phyloP scores from a whole-genome alignment of 495 filamentous ascomycete genomes.

The Neurospora sp. region DNA sequence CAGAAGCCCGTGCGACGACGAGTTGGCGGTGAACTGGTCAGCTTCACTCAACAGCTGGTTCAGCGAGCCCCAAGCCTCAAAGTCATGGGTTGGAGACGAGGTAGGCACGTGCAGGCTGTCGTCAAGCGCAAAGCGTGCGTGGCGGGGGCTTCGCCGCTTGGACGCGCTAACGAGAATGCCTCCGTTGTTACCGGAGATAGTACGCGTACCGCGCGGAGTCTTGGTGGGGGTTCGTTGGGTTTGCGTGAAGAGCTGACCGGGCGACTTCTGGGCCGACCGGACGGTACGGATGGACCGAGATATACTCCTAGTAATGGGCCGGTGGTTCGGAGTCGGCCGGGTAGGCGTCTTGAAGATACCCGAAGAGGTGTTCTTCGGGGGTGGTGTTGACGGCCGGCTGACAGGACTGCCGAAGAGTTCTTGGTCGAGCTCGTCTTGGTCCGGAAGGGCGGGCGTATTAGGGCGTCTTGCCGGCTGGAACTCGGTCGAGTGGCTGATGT shows the following conservation, averaged over 20 bases:
- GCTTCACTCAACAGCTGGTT: conserved; percentile 49
- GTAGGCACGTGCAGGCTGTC: conserved; percentile 4
- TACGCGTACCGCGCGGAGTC: conserved; percentile 24
- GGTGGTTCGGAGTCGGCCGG: conserved; percentile 45
- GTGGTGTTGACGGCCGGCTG: conserved; percentile 52
- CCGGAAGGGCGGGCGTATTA: conserved; percentile 16
- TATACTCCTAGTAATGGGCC: conserved; percentile 46
- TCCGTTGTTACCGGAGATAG: conserved; percentile 9
- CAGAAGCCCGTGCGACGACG: conserved; percentile 23
- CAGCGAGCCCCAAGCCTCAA: conserved; percentile 30
- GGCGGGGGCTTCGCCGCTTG: conserved; percentile 31
- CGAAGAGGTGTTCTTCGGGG: conserved; percentile 36
- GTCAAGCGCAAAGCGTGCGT: conserved; percentile 21
- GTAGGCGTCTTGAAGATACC: conserved; percentile 47
- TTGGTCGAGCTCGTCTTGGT: conserved; percentile 39
- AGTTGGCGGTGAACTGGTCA: conserved; percentile 31
- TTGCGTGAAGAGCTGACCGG: conserved; percentile 17
- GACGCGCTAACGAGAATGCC: conserved; percentile 12
- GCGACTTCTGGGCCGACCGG: conserved; percentile 25
- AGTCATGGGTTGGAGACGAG: conserved; percentile 38
- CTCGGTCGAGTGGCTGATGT: conserved; percentile 1
- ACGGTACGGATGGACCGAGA: conserved; percentile 39
- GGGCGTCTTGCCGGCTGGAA: conserved; percentile 8
- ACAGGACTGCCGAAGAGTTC: conserved; percentile 46
- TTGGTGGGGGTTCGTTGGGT: conserved; percentile 35